Percentiles rank a stretch among this genome's conserved stretches.
phyloP scores from a whole-genome alignment of 2,329 filamentous ascomycete genomes.

The Tympanopsis confertula region DNA sequence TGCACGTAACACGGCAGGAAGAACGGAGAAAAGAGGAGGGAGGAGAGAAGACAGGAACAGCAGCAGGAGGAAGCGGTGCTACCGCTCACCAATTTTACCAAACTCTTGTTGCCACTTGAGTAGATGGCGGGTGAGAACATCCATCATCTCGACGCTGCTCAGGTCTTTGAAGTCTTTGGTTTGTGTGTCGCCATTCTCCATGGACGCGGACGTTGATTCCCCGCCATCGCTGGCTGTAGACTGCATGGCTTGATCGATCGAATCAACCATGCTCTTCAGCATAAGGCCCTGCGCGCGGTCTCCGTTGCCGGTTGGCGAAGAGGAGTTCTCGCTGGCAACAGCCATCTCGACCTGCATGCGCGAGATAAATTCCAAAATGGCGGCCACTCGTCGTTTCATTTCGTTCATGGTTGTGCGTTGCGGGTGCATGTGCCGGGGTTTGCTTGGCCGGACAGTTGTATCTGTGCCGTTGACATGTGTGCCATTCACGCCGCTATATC shows the following conservation, averaged over 20 bases:
- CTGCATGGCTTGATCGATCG: slow-evolving; percentile 9
- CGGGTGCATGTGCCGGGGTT: slow-evolving; percentile 35
- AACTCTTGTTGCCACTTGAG: slow-evolving; percentile 76
- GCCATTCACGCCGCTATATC: slow-evolving; percentile 19
- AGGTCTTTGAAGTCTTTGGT: slow-evolving; percentile 60
- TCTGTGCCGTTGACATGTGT: slow-evolving; percentile 37
- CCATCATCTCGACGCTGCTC: slow-evolving; percentile 82
- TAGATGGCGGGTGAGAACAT: slow-evolving; percentile 66
- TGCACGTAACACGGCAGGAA: not conserved
- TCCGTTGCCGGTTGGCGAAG: slow-evolving; percentile 16
- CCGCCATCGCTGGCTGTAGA: slow-evolving; percentile 16
- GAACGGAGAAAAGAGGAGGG: not conserved
- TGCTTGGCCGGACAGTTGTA: slow-evolving; percentile 33
- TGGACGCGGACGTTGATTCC: slow-evolving; percentile 8
- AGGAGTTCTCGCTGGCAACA: slow-evolving; percentile 37
- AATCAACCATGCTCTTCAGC: slow-evolving; percentile 4
- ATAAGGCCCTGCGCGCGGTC: slow-evolving; percentile 8
- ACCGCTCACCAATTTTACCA: slow-evolving; percentile 35
- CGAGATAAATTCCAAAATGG: slow-evolving; percentile 81
- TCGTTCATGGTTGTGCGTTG: slow-evolving; percentile 71
- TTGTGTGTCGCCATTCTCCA: slow-evolving; percentile 6
- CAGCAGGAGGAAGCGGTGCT: not conserved
- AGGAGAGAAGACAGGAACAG: not conserved
- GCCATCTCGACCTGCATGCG: slow-evolving; percentile 81
- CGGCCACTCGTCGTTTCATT: slow-evolving; percentile 73